These are phyloP conservation scores for Vicia sativa DNA, from an alignment of 306 rosid genomes.

Conservation along the genomic window DNA sequence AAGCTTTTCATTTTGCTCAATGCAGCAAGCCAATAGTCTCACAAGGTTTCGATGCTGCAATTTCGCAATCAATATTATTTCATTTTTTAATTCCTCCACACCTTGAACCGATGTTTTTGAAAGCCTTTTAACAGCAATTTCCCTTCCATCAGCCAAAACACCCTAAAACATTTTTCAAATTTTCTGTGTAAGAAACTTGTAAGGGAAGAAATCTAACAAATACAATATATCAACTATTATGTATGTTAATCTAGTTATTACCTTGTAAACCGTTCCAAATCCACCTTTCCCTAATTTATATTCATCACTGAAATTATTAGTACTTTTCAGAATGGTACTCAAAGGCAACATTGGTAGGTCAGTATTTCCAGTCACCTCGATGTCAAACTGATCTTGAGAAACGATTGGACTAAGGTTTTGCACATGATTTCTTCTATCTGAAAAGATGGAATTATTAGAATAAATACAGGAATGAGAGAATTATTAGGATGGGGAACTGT, in stretches of 20 bases:
- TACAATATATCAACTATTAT: not conserved
- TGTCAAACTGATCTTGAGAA: conserved; percentile 33
- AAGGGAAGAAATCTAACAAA: conserved; percentile 7
- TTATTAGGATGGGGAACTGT: not conserved
- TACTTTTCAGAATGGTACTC: conserved; percentile 37
- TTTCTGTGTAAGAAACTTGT: conserved; percentile 18
- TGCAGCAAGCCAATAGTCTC: conserved; percentile 62
- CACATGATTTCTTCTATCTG: conserved; percentile 18
- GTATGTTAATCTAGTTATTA: conserved; percentile 3
- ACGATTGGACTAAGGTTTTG: conserved; percentile 33
- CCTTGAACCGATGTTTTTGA: conserved; percentile 49
- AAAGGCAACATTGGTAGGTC: conserved; percentile 48
- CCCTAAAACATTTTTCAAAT: conserved; percentile 35
- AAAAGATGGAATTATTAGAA: conserved; percentile 23
- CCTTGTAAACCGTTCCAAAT: conserved; percentile 55
- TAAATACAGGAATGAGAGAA: not conserved
- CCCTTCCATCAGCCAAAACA: conserved; percentile 41
- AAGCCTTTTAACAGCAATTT: conserved; percentile 51
- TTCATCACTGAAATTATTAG: conserved; percentile 38
- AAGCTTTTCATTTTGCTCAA: conserved; percentile 66
- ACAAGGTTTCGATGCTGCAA: conserved; percentile 77
- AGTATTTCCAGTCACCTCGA: conserved; percentile 27
- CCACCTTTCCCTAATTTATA: conserved; percentile 50
- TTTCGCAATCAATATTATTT: conserved; percentile 57
- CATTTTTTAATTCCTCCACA: conserved; percentile 46